Evolutionary conservation across 768 basidiomycete species (phyloP), one percentile per base, ranked within the genome.

Genomic region (Kwoniella europaea): DNA sequence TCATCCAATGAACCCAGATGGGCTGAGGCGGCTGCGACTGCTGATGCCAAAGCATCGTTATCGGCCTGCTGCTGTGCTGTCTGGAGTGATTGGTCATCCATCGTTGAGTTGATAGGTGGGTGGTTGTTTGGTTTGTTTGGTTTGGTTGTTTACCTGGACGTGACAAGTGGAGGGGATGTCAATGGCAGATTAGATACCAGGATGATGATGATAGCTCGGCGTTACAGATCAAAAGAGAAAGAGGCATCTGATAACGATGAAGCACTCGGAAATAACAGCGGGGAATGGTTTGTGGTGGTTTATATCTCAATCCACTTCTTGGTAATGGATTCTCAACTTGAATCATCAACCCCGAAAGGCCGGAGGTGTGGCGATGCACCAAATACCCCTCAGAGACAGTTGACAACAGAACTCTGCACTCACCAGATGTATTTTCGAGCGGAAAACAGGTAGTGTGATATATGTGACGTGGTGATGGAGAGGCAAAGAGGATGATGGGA

Each of bases 21-120:
- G 10, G 73, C 71, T 4, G 75, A 74, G 16, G 72, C 76, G 24
- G 73, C 77, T 6, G 75, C 74, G 4, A 76, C 79, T 3, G 75
- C 69, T n/a, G 77, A 76, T 10, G 76, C 71, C 10, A 73, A 75
- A 43, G 78, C 77, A 27, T 67, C 65, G 56, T 80, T 75, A 50
- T 74, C 71, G 58, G 76, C 75, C 63, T 73, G 68, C 61, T 74
- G 69, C 57, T 68, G 67, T 27, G 54, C 66, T 20, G 64, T 75
- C 50, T 61, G 68, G 59, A 63, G 67, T 46, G 50, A 59, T 50
- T 71, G 65, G 9, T 74, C 72, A 63, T 74, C 71, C 72, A 75
- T 77, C 65, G 63, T 73, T 63, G 7, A 29, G 71, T 10, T 60
- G 64, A 27, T 27, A 27, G 2, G 63, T 44, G 35, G 56, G 18